Base-by-base conservation (phyloP, 2,329 filamentous ascomycete species). In the Chaetothyriales sp. region DNA sequence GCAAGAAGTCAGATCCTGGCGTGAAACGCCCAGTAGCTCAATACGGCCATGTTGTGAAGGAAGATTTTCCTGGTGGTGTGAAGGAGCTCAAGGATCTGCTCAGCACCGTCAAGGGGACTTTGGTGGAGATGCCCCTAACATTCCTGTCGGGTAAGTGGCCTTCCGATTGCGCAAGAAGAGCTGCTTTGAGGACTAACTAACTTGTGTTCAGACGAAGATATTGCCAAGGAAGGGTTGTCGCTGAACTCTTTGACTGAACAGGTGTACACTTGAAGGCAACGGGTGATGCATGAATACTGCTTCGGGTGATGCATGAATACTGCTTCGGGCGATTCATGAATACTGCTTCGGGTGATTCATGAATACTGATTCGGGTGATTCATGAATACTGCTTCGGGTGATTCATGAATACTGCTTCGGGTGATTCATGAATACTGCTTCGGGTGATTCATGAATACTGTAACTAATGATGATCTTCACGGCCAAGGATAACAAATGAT, bases 61-160 rank as follows among this genome's bases (percentile, higher is more conserved):
- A 86, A 49, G 81, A 90, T 63, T 86, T 94, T 66, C 66, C 67
- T 25, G 72, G 73, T 2, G 86, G 89, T 6, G 81, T 83, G 45
- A 71, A 71, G n/a, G 82, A 86, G 65, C 73, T 89, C 54, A 89
- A 87, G 70, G 78, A 83, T 48, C 77, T 81, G 69, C 70, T 89
- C 51, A 73, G 75, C 51, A 74, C 78, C 50, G 73, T 89, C 43
- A 77, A 80, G 54, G 85, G 85, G 1, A 85, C 77, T 7, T 68
- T 89, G 46, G 84, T 95, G 6, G 86, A 95, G 73, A 95, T 95
- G 89, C 88, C 89, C 25, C 72, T 95, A 60, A 74, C 87, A 58
- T 95, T 95, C 72, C 71, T 95, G 66, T 56, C 58, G 29, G 54
- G 59, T 61, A 51, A 60, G 59, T 59, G 13, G 20, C 13, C 8